A percentile compares a stretch with the other conserved stretches of the same genome.
Evolutionary conservation across 345 rosid genomes (phyloP).

Genomic region (Pistacia atlantica): DNA sequence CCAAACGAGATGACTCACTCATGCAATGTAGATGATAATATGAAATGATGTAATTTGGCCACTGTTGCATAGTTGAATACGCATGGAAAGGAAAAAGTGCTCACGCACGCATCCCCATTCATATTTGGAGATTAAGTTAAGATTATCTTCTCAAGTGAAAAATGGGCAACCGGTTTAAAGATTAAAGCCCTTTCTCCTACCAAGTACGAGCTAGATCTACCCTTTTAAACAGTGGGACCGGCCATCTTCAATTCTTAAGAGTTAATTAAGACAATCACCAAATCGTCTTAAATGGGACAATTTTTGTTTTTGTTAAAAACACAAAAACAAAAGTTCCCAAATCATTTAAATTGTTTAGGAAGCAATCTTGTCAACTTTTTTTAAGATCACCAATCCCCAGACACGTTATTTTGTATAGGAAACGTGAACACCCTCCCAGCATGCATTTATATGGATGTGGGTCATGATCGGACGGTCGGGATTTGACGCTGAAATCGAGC

Average conservation of each 20-base stretch:
- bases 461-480: constrained; percentile 39
- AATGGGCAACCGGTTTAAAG: neutral
- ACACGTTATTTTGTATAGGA: constrained; percentile 34
- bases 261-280: too few relatives aligned
- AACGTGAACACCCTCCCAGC: constrained; percentile 29
- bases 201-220: too few relatives aligned
- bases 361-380: neutral
- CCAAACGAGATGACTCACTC: constrained; percentile 2
- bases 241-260: neutral
- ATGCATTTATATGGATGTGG: constrained; percentile 42
- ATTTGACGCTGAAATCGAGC: constrained; percentile 45
- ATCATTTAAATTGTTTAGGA: neutral
- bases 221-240: neutral
- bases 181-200: neutral
- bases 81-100: constrained; percentile 21
- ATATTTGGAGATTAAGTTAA: neutral
- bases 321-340: neutral
- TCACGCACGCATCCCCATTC: constrained; percentile 24
- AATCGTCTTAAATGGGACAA: neutral
- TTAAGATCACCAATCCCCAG: constrained; percentile 25
- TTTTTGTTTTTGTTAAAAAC: neutral
- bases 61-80: constrained; percentile 31
- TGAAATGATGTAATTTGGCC: neutral
- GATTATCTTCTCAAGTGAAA: neutral
- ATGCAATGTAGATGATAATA: constrained; percentile 27